A percentile compares a stretch with the other conserved stretches of the same genome.
phyloP scores from a whole-genome alignment of 2,329 filamentous ascomycete species.

The Dryadomyces quercus-mongolicae region DNA sequence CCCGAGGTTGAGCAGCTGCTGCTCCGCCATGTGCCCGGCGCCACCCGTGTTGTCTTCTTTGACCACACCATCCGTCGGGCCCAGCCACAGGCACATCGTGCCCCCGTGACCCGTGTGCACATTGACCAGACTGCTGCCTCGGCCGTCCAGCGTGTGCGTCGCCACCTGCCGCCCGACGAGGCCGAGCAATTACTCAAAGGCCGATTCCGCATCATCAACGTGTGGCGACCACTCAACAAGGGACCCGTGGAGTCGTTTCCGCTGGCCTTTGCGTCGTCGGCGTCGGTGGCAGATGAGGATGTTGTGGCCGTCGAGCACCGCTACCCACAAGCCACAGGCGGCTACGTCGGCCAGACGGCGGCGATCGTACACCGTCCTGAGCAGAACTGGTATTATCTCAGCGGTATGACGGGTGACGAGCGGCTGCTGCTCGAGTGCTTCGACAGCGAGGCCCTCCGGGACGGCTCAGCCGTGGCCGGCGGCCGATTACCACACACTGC shows the following conservation, averaged over 20 bases:
- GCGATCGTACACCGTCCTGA: slow-evolving; percentile 46
- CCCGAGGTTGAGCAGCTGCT: slow-evolving; percentile 69
- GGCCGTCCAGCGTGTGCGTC: slow-evolving; percentile 52
- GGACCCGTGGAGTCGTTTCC: slow-evolving; percentile 54
- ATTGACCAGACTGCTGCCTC: slow-evolving; percentile 69
- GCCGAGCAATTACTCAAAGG: slow-evolving; percentile 52
- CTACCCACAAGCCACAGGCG: slow-evolving; percentile 39
- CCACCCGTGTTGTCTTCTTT: slow-evolving; percentile 59
- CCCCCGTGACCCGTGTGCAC: slow-evolving; percentile 62
- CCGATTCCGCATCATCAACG: slow-evolving; percentile 75
- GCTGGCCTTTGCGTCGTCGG: slow-evolving; percentile 55
- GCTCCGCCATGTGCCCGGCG: slow-evolving; percentile 52
- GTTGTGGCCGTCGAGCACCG: slow-evolving; percentile 62
- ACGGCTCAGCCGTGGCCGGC: slow-evolving; percentile 34
- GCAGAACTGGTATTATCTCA: slow-evolving; percentile 71
- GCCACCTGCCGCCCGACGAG: slow-evolving; percentile 52
- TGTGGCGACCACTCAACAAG: slow-evolving; percentile 59
- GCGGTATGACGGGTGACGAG: slow-evolving; percentile 63
- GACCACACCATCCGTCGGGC: slow-evolving; percentile 79
- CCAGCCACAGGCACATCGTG: slow-evolving; percentile 41
- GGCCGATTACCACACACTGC: slow-evolving; percentile 61
- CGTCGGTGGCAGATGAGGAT: slow-evolving; percentile 47
- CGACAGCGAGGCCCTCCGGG: slow-evolving; percentile 48
- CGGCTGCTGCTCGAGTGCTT: slow-evolving; percentile 69
- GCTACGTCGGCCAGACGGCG: slow-evolving; percentile 62